Evolutionary conservation across 768 basidiomycete species (phyloP), one percentile per base, ranked within the genome.

Genomic region (Hebeloma cylindrosporum): DNA sequence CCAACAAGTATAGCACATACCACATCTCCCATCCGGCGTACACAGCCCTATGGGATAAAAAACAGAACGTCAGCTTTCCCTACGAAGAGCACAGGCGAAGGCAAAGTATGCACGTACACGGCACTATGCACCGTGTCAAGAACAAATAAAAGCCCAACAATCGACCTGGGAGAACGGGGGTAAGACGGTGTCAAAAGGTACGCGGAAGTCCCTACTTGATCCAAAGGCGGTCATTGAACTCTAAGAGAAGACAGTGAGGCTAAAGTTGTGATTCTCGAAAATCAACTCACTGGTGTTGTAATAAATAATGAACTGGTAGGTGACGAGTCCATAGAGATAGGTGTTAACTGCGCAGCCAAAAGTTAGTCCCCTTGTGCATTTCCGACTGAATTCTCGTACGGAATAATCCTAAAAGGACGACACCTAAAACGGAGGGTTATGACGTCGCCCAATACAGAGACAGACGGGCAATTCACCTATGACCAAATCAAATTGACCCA

Each of bases 271-370:
- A 33, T 32, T 7, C 18, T 10, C 8, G 33, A 7, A 25, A 32
- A 41, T 16, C 13, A 40, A 51, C 61, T 16, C 33, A 67, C 66
- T 63, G 17, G 66, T 61, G 45, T 56, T 61, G 51, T 64, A 58
- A 48, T 75, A 75, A 5, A 59, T 50, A 5, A 64, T 60, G 48
- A 74, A 75, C 45, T 73, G 71, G 53, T 65, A 71, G 1, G 62
- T 60, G 48, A 74, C 72, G 9, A 73, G 59, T 1, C 72, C 73
- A 45, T 68, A 73, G 9, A 75, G 50, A 45, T 63, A 64, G 14
- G 65, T 65, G 48, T 66, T 66, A 37, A 66, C 60, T 56, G 50
- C 27, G 11, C 18, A 14, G 14, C 2, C 20, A 40, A 23, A n/a
- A 37, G 23, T 39, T 11, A 33, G 34, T 11, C 17, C 10, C n/a